Conservation (phyloP, 2,329 filamentous ascomycete genomes). For the Verruconis gallopava region DNA sequence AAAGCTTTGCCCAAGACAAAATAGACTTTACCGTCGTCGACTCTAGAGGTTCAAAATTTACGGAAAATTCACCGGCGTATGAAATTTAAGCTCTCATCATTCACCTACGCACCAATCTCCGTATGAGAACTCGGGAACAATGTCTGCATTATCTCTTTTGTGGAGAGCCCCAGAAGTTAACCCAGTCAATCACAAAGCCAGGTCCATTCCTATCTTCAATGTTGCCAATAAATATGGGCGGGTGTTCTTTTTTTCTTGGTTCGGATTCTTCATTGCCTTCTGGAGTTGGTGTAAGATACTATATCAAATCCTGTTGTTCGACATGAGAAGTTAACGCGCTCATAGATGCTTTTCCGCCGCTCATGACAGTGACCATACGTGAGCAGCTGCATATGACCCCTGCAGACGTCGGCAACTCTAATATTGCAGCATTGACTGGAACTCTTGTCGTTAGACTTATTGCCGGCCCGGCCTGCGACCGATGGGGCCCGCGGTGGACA, state of each 20-base stretch:
- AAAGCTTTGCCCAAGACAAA: no score
- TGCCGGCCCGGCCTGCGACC: slow-evolving; percentile 74
- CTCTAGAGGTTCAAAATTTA: no score
- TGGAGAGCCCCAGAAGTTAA: slow-evolving; percentile 59
- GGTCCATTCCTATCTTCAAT: slow-evolving; percentile 67
- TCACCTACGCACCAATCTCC: not conserved
- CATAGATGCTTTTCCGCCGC: slow-evolving; percentile 69
- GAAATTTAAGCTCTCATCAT: no score
- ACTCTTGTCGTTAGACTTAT: slow-evolving; percentile 60
- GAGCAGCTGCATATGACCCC: slow-evolving; percentile 60
- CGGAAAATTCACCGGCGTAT: no score
- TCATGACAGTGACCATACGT: slow-evolving; percentile 68
- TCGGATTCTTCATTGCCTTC: slow-evolving; percentile 77
- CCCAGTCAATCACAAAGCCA: slow-evolving; percentile 71
- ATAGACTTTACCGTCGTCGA: no score
- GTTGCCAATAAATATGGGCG: slow-evolving; percentile 66
- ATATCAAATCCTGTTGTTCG: not conserved
- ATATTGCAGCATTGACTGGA: slow-evolving; percentile 60
- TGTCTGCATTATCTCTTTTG: slow-evolving; percentile 12
- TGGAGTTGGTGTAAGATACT: slow-evolving; percentile 51
- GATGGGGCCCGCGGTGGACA: slow-evolving; percentile 65
- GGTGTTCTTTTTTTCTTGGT: slow-evolving; percentile 82
- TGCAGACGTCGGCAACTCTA: slow-evolving; percentile 71
- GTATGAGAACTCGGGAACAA: no score
- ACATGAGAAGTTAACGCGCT: not conserved